Evolutionary conservation across 179 eudicot species (phyloP).

Genomic region (Amaranthus tricolor): DNA sequence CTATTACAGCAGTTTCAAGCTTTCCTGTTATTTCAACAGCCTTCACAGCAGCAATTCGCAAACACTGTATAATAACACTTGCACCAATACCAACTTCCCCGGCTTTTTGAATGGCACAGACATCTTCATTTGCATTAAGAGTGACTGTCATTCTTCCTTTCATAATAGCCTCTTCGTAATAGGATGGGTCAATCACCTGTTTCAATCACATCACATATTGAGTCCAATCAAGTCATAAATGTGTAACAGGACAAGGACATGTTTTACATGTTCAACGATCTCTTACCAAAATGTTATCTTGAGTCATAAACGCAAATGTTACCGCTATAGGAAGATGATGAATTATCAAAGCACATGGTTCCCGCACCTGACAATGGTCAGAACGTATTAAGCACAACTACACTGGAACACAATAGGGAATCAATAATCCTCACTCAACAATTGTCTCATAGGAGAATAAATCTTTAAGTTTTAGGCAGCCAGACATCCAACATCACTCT

Average conservation of each 20-base stretch:
- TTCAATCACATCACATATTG: slow-evolving; percentile 1
- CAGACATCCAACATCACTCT: not conserved
- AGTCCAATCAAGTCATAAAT: not conserved
- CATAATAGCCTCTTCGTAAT: slow-evolving; percentile 77
- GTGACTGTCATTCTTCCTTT: slow-evolving; percentile 75
- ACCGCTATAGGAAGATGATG: slow-evolving; percentile 94
- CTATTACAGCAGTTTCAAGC: slow-evolving; percentile 67
- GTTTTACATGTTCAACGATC: not conserved
- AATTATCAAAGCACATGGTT: slow-evolving; percentile 76
- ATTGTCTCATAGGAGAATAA: not conserved
- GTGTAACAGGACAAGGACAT: slow-evolving; percentile 6
- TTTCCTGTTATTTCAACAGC: slow-evolving; percentile 72
- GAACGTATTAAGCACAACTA: slow-evolving; percentile 8
- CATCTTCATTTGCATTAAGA: slow-evolving; percentile 70
- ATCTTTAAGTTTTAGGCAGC: not conserved
- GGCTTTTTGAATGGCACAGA: slow-evolving; percentile 90
- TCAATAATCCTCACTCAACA: not conserved
- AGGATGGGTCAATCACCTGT: slow-evolving; percentile 79
- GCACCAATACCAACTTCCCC: slow-evolving; percentile 75
- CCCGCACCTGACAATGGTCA: slow-evolving; percentile 53
- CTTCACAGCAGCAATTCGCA: slow-evolving; percentile 69
- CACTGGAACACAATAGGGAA: not conserved
- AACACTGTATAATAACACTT: slow-evolving; percentile 66
- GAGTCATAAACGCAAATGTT: slow-evolving; percentile 78
- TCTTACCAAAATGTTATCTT: slow-evolving; percentile 66